Evolutionary conservation across 106 monocot species (phyloP).

Genomic region (Posidonia australis): DNA sequence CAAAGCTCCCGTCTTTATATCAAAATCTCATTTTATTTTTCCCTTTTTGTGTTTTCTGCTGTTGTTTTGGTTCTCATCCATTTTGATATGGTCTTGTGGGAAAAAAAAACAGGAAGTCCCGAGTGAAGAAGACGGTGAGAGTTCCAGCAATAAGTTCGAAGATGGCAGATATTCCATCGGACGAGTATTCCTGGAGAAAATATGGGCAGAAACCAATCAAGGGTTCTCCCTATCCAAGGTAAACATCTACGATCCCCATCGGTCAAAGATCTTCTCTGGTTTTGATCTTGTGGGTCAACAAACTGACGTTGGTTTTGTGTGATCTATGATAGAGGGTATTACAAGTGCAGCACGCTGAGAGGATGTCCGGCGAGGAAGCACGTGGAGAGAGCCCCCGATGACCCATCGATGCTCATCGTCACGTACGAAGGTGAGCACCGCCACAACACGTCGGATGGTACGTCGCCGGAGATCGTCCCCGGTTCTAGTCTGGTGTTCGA

Average conservation of each 20-base stretch:
- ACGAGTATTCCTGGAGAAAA: conserved; percentile 83
- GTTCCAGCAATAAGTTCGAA: conserved; percentile 72
- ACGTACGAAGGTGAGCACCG: conserved; percentile 80
- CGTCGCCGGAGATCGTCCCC: no score
- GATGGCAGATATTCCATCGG: conserved; percentile 64
- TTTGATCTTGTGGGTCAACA: background rate
- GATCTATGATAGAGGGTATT: conserved; percentile 40
- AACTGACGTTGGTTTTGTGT: background rate
- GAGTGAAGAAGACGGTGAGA: conserved; percentile 51
- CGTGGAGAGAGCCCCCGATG: conserved; percentile 71
- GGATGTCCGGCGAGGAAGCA: conserved; percentile 87
- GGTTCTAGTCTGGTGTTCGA: no score
- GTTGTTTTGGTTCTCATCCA: background rate
- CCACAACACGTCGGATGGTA: conserved; percentile 13
- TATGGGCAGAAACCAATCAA: conserved; percentile 93
- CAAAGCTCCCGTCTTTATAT: background rate
- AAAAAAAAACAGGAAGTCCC: conserved; percentile 32
- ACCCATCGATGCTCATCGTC: conserved; percentile 73
- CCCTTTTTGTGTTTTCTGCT: background rate
- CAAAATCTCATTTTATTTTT: background rate
- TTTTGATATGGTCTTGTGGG: background rate
- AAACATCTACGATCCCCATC: background rate
- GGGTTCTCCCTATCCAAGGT: conserved; percentile 85
- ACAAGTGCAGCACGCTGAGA: conserved; percentile 70
- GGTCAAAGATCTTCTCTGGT: background rate